Conservation (phyloP, 306 rosid genomes). For the Biancaea sappan region DNA sequence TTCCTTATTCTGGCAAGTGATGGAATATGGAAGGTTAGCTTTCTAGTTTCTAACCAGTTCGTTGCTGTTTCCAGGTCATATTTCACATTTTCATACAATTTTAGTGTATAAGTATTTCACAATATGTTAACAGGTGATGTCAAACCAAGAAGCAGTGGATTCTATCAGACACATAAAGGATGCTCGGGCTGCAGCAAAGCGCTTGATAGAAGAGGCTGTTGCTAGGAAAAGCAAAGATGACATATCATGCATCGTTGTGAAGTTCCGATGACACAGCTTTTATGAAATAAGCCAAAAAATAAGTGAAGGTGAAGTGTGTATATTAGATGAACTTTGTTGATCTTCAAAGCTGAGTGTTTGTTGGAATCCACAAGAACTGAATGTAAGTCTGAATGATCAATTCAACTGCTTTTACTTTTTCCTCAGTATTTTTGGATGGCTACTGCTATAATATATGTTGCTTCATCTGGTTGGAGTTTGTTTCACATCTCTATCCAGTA, state of each 20-base stretch:
- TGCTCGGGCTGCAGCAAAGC: constrained; percentile 52
- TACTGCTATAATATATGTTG: background rate
- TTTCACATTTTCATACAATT: background rate
- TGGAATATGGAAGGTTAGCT: constrained; percentile 68
- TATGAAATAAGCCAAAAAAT: background rate
- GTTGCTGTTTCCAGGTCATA: background rate
- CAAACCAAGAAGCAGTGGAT: constrained; percentile 61
- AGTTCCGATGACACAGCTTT: constrained; percentile 30
- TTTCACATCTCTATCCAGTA: background rate
- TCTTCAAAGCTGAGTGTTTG: constrained; percentile 6
- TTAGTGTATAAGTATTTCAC: no score
- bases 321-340: constrained; percentile 21
- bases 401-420: background rate
- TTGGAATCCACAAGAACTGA: background rate
- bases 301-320: background rate
- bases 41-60: background rate
- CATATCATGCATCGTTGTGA: constrained; percentile 61
- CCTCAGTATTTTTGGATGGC: background rate
- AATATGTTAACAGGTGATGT: constrained; percentile 45
- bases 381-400: constrained; percentile 27
- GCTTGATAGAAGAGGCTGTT: constrained; percentile 54
- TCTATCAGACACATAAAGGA: constrained; percentile 46
- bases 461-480: background rate
- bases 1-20: constrained; percentile 66
- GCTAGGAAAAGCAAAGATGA: constrained; percentile 59